These are phyloP conservation scores for Lanzia echinophila DNA, from an alignment of 2,329 filamentous ascomycete species.

Conservation along the genomic window DNA sequence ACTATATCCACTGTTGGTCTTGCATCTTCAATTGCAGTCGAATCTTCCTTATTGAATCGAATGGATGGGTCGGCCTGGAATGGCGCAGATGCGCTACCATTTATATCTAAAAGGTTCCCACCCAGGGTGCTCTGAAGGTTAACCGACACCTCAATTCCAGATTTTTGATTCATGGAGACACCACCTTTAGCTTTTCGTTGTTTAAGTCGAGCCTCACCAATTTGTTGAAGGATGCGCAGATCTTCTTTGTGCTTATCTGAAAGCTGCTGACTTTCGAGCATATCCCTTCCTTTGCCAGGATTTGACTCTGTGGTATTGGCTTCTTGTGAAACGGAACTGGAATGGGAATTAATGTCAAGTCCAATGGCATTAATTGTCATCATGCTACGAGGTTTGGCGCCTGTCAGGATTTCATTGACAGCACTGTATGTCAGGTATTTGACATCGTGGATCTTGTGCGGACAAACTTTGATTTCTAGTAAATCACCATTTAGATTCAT, in stretches of 20 bases:
- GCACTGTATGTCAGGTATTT: slow-evolving; percentile 49
- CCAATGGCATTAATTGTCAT: slow-evolving; percentile 12
- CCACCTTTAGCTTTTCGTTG: slow-evolving; percentile 9
- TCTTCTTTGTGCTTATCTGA: slow-evolving; percentile 38
- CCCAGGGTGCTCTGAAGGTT: slow-evolving; percentile 15
- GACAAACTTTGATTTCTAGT: slow-evolving; percentile 47
- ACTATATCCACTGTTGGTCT: slow-evolving; percentile 2
- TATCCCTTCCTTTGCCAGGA: slow-evolving; percentile 30
- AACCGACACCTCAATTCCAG: not conserved
- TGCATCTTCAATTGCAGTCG: not conserved
- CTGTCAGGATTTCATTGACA: slow-evolving; percentile 34
- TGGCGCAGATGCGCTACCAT: too few relatives aligned
- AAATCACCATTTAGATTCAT: slow-evolving; percentile 47
- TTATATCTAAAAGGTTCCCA: too few relatives aligned
- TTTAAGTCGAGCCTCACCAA: slow-evolving; percentile 36
- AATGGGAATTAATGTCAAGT: not conserved
- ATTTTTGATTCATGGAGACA: not conserved
- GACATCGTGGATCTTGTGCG: slow-evolving; percentile 48
- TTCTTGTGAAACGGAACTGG: too few relatives aligned
- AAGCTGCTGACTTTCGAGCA: slow-evolving; percentile 38
- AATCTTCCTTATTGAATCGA: not conserved
- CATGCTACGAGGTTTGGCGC: not conserved
- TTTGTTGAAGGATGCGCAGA: slow-evolving; percentile 40
- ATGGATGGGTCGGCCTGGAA: slow-evolving; percentile 8
- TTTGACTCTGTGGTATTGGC: too few relatives aligned